These are phyloP conservation scores for Lagerstroemia speciosa DNA, from an alignment of 345 rosid genomes.

Conservation along the genomic window DNA sequence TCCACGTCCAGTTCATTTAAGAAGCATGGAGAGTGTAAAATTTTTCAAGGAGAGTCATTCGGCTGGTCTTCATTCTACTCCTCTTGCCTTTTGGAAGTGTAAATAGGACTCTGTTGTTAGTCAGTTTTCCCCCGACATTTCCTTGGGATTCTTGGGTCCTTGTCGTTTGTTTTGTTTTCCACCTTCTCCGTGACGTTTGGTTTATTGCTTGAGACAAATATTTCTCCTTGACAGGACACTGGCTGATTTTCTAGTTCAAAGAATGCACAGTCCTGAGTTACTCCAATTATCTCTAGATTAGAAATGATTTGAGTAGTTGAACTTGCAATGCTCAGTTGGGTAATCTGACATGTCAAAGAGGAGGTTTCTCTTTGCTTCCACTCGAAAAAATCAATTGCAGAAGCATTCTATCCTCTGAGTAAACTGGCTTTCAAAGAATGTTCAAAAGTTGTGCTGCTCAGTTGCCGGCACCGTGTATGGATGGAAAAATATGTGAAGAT, in stretches of 20 bases:
- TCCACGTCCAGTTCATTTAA: no score
- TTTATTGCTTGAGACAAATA: background rate
- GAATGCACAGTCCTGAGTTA: no score
- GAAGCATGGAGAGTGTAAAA: no score
- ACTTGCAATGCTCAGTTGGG: background rate
- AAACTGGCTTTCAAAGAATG: background rate
- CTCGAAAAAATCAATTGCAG: background rate
- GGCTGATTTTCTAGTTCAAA: background rate
- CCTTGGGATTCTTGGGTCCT: no score
- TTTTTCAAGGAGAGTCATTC: no score
- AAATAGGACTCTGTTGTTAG: background rate
- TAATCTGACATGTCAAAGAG: background rate
- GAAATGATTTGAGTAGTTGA: background rate
- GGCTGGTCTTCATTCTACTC: slow-evolving; percentile 47
- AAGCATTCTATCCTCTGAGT: background rate
- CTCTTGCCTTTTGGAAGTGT: slow-evolving; percentile 23
- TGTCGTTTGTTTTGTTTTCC: no score
- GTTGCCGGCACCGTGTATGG: no score
- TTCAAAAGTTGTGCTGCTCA: background rate
- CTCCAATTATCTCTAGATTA: no score
- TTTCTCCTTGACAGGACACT: no score
- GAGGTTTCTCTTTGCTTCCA: background rate
- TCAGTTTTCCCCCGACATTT: background rate
- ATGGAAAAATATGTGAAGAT: no score
- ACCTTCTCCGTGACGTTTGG: background rate